phyloP scores from a whole-genome alignment of 331 rosid genomes.

The Malus hybrid region DNA sequence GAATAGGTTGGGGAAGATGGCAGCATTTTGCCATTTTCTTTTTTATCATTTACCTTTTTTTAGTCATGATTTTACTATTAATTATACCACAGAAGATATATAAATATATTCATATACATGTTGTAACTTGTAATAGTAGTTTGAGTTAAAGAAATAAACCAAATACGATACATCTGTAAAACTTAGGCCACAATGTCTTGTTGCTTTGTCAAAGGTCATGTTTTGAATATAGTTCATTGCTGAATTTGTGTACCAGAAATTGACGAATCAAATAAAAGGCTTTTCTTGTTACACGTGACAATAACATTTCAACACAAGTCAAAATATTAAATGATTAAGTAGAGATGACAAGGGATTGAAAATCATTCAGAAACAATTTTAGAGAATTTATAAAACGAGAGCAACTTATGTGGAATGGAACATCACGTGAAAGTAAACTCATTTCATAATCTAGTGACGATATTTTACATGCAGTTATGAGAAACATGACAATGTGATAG shows the following conservation, averaged over 20 bases:
- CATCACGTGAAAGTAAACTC: no score
- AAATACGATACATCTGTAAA: background rate
- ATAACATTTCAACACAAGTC: background rate
- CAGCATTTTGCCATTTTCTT: background rate
- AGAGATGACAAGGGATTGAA: background rate
- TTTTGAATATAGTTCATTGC: background rate
- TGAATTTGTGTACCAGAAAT: no score
- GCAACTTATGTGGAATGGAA: no score
- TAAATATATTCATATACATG: no score
- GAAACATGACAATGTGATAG: background rate
- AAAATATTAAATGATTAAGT: no score
- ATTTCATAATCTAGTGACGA: background rate
- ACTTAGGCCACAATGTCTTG: background rate
- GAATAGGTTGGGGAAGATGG: constrained; percentile 24
- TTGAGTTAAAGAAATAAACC: background rate
- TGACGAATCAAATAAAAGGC: no score
- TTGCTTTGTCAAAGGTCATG: background rate
- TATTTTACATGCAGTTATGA: background rate
- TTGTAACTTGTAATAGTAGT: background rate
- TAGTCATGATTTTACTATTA: no score
- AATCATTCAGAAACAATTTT: background rate
- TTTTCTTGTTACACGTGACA: background rate
- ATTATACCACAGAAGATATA: background rate
- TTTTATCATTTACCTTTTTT: background rate
- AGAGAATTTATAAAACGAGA: no score